These are phyloP conservation scores for Ailanthus altissimus DNA, from an alignment of 345 rosid species.

Conservation along the genomic window DNA sequence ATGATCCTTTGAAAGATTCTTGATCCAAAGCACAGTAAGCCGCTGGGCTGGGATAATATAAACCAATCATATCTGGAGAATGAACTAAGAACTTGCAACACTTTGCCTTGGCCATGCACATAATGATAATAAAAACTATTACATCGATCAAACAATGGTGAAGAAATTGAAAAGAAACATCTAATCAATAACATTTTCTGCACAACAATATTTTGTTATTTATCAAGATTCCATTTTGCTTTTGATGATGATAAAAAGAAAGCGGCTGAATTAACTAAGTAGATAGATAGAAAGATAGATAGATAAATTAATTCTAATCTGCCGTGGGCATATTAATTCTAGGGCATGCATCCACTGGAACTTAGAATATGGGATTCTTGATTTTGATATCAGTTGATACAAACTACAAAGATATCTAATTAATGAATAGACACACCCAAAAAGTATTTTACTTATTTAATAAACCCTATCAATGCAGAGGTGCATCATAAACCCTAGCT, in stretches of 20 bases:
- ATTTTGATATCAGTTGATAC: neutral
- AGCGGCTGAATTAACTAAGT: neutral
- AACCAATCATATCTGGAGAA: conserved; percentile 19
- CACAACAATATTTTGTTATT: neutral
- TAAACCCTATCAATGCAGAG: too few relatives aligned
- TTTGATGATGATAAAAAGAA: neutral
- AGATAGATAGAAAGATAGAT: too few relatives aligned
- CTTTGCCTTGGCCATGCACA: neutral
- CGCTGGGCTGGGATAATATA: neutral
- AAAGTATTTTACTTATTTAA: too few relatives aligned
- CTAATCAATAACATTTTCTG: conserved; percentile 13
- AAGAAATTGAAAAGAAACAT: conserved; percentile 14
- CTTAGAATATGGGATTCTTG: neutral
- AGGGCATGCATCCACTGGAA: neutral
- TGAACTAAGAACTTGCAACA: too few relatives aligned
- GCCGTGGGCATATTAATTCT: neutral
- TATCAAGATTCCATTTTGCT: conserved; percentile 5
- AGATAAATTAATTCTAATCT: neutral
- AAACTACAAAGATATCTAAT: too few relatives aligned
- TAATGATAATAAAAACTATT: conserved; percentile 6
- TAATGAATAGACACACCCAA: too few relatives aligned
- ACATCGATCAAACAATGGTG: neutral
- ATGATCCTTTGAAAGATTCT: conserved; percentile 15
- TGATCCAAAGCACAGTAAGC: conserved; percentile 19
- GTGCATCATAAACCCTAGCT: too few relatives aligned